Evolutionary conservation across 106 monocot genomes (phyloP), one percentile per base, ranked within the genome.

Genomic region (Allium cepa): DNA sequence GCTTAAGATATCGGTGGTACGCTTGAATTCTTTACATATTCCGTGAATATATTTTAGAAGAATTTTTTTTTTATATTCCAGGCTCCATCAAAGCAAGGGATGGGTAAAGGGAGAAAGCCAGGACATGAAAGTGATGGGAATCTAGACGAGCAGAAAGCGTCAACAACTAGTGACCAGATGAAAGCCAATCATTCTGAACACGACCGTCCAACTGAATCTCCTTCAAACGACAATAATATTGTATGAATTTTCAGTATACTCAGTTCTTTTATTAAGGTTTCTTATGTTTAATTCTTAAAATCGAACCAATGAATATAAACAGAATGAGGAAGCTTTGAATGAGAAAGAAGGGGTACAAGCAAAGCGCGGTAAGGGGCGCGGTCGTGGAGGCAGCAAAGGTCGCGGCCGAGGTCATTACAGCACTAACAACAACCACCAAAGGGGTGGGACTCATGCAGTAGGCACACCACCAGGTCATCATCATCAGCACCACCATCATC

Each of bases 101-200:
- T 56, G 17, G 74, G 64, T 58, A 77, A 84, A 71, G 82, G 71
- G 13, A 71, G 76, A 64, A 90, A 81, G 45, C 70, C 67, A 10
- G 84, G 81, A 17, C 68, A 82, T 69, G 94, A 94, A 71, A 73
- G n/a, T 57, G 93, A 94, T 64, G 85, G 74, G n/a, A 69, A 71
- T 67, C 79, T 69, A 16, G 92, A 88, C 10, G 92, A 88, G 57
- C 88, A 85, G 14, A 84, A 82, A 65, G 72, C 36, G 10, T 80
- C 76, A 12, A 59, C 76, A 74, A 62, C 78, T 13, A 58, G 76
- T 13, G 66, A 80, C 71, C 85, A 85, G 56, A 69, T 22, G 50
- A 69, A 69, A 71, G 87, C 76, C 11, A 84, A 84, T 72, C 81
- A 77, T 14, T 8, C 17, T 13, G 84, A 67, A 11, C 67, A 81